phyloP scores from a whole-genome alignment of 169 alveolate species.

The Plasmodium gaboni region DNA sequence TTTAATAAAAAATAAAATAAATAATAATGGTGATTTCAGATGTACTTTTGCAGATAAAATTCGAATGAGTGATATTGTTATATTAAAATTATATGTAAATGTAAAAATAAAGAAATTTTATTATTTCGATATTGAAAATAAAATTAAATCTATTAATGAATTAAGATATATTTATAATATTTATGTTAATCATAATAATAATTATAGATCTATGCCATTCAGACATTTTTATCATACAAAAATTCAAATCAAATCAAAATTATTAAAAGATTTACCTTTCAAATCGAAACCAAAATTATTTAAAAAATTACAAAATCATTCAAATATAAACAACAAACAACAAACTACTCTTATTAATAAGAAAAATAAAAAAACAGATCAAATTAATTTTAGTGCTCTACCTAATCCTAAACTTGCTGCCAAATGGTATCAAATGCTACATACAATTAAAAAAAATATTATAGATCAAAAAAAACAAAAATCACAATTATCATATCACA shows the following conservation, averaged over 20 bases:
- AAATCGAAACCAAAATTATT: slow-evolving; percentile 87
- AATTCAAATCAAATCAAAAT: slow-evolving; percentile 89
- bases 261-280: slow-evolving; percentile 91
- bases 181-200: slow-evolving; percentile 83
- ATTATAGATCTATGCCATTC: slow-evolving; percentile 87
- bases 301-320: slow-evolving; percentile 12
- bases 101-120: slow-evolving; percentile 91
- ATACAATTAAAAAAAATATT: slow-evolving; percentile 58
- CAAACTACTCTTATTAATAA: slow-evolving; percentile 71
- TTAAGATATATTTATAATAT: slow-evolving; percentile 88
- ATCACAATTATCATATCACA: slow-evolving; percentile 50
- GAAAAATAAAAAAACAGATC: slow-evolving; percentile 76
- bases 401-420: slow-evolving; percentile 83
- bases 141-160: slow-evolving; percentile 91
- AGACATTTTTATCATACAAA: slow-evolving; percentile 80
- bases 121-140: slow-evolving; percentile 90
- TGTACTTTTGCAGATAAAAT: slow-evolving; percentile 99
- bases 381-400: slow-evolving; percentile 81
- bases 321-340: not conserved
- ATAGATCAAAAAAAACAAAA: slow-evolving; percentile 27
- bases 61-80: slow-evolving; percentile 96
- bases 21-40: slow-evolving; percentile 96
- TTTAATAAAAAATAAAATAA: slow-evolving; percentile 95
- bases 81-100: slow-evolving; percentile 95
- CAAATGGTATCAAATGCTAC: slow-evolving; percentile 75